phyloP scores from a whole-genome alignment of 768 basidiomycete species.

The Lepiota subincarnata region DNA sequence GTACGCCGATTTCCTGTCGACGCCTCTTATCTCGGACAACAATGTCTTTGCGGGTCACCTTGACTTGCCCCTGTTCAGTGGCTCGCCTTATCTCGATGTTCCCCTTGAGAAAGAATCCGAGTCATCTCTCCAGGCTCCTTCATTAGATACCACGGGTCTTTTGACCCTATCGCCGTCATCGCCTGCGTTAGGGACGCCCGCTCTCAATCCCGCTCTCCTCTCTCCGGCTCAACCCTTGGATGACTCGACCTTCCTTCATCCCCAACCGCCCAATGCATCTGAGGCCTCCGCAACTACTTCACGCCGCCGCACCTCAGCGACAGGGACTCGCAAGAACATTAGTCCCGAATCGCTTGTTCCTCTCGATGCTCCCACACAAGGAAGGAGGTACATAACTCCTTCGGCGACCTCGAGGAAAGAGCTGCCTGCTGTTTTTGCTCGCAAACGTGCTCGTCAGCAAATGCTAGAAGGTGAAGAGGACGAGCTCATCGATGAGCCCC shows the following conservation, averaged over 20 bases:
- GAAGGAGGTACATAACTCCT: conserved; percentile 59
- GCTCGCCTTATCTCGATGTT: neutral
- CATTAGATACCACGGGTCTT: conserved; percentile 21
- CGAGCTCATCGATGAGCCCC: conserved; percentile 29
- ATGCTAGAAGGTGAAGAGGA: conserved; percentile 49
- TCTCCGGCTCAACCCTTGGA: conserved; percentile 25
- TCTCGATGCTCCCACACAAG: conserved; percentile 71
- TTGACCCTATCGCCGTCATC: conserved; percentile 45
- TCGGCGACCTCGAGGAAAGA: conserved; percentile 73
- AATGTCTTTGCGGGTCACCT: conserved; percentile 23
- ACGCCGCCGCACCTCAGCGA: conserved; percentile 37
- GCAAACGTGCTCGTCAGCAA: conserved; percentile 52
- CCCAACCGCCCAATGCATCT: conserved; percentile 8
- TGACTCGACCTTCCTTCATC: neutral
- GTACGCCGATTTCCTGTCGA: conserved; percentile 32
- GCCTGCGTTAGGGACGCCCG: conserved; percentile 31
- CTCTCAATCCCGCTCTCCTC: conserved; percentile 37
- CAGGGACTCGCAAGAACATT: conserved; percentile 70
- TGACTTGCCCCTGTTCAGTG: conserved; percentile 24
- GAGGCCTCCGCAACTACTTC: conserved; percentile 13
- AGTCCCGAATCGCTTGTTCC: conserved; percentile 60
- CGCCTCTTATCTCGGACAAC: conserved; percentile 28
- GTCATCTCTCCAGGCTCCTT: conserved; percentile 13
- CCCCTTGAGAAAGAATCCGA: conserved; percentile 11
- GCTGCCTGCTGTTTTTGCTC: conserved; percentile 60